phyloP scores from a whole-genome alignment of 495 filamentous ascomycete species.

The Xanthoparmelia taractica region DNA sequence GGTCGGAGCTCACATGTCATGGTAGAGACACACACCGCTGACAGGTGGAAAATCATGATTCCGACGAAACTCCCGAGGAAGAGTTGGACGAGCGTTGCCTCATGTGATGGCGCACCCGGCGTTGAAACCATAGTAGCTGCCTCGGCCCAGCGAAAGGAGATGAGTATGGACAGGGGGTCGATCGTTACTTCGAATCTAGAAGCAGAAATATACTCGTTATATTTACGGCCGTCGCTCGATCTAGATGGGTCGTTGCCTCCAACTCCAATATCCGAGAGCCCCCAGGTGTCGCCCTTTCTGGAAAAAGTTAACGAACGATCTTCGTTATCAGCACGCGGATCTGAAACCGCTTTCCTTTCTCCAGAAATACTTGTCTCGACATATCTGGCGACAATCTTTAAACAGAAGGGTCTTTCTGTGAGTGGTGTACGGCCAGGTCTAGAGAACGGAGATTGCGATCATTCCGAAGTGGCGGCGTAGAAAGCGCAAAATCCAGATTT shows the following conservation, averaged over 20 bases:
- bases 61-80: constrained; percentile 6
- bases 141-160: background rate
- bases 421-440: too few species aligned
- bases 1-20: constrained; percentile 1
- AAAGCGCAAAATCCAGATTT: too few species aligned
- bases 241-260: constrained; percentile 13
- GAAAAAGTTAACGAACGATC: background rate
- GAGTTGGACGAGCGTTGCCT: constrained; percentile 4
- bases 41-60: background rate
- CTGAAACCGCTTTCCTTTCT: background rate
- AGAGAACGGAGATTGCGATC: too few species aligned
- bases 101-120: constrained; percentile 1
- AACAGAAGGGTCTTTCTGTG: background rate
- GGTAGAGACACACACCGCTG: background rate
- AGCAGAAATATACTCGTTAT: background rate
- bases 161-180: background rate
- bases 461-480: too few species aligned
- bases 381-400: background rate
- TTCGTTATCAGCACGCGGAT: background rate
- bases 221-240: constrained; percentile 1
- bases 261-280: constrained; percentile 17
- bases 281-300: constrained; percentile 12
- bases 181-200: background rate
- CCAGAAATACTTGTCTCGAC: background rate
- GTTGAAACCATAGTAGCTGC: constrained; percentile 11